These are phyloP conservation scores for Bretziella fagacearum DNA, from an alignment of 2,329 filamentous ascomycete species.

Conservation along the genomic window DNA sequence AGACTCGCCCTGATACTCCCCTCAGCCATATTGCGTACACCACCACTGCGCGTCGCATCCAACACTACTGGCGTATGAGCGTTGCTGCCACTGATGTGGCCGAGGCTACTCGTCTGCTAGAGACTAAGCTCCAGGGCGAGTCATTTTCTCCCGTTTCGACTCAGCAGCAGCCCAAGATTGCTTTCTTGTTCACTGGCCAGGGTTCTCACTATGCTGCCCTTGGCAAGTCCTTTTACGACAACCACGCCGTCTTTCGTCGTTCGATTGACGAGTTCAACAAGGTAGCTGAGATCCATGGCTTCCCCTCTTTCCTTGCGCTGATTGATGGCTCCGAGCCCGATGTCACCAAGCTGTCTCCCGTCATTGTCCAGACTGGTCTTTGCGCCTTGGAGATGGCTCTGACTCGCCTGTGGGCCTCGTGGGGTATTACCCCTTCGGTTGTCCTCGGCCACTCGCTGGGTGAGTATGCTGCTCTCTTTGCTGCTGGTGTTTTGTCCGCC, in stretches of 20 bases:
- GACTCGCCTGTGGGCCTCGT: conserved; percentile 36
- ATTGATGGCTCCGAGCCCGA: conserved; percentile 29
- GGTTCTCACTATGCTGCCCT: conserved; percentile 37
- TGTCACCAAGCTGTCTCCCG: conserved; percentile 29
- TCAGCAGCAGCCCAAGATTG: conserved; percentile 26
- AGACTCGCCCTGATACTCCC: conserved; percentile 32
- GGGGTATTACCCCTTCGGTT: conserved; percentile 36
- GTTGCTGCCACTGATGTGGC: conserved; percentile 26
- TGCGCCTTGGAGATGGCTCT: conserved; percentile 40
- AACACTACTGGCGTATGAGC: conserved; percentile 40
- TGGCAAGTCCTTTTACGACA: conserved; percentile 32
- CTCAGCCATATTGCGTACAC: conserved; percentile 48
- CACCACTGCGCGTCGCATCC: conserved; percentile 47
- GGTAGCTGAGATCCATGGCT: conserved; percentile 32
- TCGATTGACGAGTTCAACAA: conserved; percentile 41
- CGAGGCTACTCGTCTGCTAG: conserved; percentile 28
- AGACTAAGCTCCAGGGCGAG: conserved; percentile 38
- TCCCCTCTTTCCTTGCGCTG: conserved; percentile 37
- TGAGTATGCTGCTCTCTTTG: conserved; percentile 56
- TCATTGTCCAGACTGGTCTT: conserved; percentile 37
- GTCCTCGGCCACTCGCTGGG: conserved; percentile 49
- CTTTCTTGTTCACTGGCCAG: conserved; percentile 40
- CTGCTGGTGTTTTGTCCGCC: conserved; percentile 52
- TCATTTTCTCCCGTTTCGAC: conserved; percentile 36
- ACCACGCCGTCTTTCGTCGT: conserved; percentile 30